Evolutionary conservation across 1,139 yeast species (phyloP), one percentile per base, ranked within the genome.

Genomic region (Insectozyma bohioensis): DNA sequence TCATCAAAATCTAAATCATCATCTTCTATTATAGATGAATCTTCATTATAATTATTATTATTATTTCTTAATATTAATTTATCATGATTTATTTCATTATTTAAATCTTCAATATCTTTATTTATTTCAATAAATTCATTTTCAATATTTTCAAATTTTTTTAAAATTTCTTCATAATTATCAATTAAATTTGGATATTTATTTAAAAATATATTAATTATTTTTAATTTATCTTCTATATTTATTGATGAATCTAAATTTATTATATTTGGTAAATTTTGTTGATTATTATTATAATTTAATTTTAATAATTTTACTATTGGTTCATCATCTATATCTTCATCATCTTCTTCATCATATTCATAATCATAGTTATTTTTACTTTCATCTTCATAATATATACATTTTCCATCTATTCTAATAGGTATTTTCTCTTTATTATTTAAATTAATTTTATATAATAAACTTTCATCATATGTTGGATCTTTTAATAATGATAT

Each of bases 401-500:
- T 43, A 6, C 63, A 45, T 36, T 55, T 57, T 1, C 73, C 73
- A 40, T 68, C 75, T 3, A 60, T 52, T 31, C 75, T 44, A 0
- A 34, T 26, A 14, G 26, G 21, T 6, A 23, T 31, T 15, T 16
- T 21, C 15, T 34, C 34, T 9, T 13, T 19, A 16, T 4, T 20
- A 4, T 10, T 14, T 5, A n/a, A n/a, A 3, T 11, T 13, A 9
- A 69, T 56, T 22, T 56, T 61, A 46, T 78, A 78, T 26, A 80
- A 51, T 3, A 70, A 56, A 17, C 62, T 71, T 45, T 80, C 88
- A 30, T 71, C 72, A 1, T 52, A 52, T 20, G 76, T 75, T 2
- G 85, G 78, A 51, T 80, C 87, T 42, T 80, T 68, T 20, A 82
- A 60, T 24, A 81, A 57, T n/a, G 67, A 58, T 5, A 82, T 78